Evolutionary conservation across 768 basidiomycete species (phyloP).

Genomic region (Boletus speciosus): DNA sequence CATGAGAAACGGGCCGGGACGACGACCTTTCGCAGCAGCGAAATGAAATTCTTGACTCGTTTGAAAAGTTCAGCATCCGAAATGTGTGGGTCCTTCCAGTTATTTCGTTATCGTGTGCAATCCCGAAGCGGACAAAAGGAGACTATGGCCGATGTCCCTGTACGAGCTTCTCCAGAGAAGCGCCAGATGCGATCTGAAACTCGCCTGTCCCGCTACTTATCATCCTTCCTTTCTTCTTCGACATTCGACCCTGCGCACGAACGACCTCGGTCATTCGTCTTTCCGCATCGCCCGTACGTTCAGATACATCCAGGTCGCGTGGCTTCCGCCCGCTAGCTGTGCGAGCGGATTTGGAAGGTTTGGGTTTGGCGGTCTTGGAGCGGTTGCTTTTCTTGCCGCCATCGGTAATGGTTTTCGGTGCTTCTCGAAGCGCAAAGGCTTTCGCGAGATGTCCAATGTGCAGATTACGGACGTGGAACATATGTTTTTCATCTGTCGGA

Average conservation of each 20-base stretch:
- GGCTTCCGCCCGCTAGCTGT: slow-evolving; percentile 18
- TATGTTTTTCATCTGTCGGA: slow-evolving; percentile 90
- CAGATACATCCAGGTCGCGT: slow-evolving; percentile 34
- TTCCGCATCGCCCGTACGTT: slow-evolving; percentile 56
- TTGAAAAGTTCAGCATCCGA: not conserved
- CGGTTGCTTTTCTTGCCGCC: slow-evolving; percentile 17
- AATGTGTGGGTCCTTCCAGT: not conserved
- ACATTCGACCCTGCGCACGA: slow-evolving; percentile 74
- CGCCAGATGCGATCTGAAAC: slow-evolving; percentile 72
- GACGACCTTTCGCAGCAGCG: too few relatives aligned
- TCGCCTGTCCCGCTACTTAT: slow-evolving; percentile 63
- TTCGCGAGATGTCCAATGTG: slow-evolving; percentile 95
- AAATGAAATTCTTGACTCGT: not conserved
- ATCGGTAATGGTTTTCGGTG: slow-evolving; percentile 48
- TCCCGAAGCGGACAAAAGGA: not conserved
- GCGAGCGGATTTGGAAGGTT: slow-evolving; percentile 2
- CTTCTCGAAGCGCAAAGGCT: slow-evolving; percentile 85
- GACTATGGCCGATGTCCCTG: slow-evolving; percentile 16
- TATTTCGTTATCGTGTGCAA: not conserved
- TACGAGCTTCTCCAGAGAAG: slow-evolving; percentile 60
- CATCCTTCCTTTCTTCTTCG: slow-evolving; percentile 78
- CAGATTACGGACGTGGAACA: slow-evolving; percentile 92
- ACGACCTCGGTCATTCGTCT: slow-evolving; percentile 84
- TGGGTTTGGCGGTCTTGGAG: slow-evolving; percentile 2
- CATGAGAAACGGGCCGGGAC: not conserved